phyloP scores from a whole-genome alignment of 495 filamentous ascomycete species.

The Pseudomonodictys pantanalensis region DNA sequence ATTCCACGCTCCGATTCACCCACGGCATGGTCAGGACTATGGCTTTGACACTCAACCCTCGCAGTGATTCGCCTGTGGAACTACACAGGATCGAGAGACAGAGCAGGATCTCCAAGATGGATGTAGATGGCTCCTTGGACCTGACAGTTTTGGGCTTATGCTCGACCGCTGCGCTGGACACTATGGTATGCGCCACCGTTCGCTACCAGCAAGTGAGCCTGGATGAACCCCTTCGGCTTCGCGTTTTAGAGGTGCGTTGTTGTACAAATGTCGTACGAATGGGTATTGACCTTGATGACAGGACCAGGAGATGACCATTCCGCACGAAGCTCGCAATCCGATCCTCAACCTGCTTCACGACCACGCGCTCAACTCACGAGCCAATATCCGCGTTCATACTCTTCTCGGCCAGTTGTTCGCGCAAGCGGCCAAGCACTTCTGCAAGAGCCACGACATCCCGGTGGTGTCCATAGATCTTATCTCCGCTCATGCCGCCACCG shows the following conservation, averaged over 20 bases:
- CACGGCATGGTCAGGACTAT: too few relatives aligned
- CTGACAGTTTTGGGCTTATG: neutral
- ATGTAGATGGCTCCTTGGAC: neutral
- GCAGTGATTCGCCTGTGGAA: neutral
- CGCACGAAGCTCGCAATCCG: neutral
- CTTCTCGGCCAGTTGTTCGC: slow-evolving; percentile 6
- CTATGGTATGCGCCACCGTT: neutral
- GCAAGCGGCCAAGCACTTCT: slow-evolving; percentile 1
- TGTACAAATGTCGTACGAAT: neutral
- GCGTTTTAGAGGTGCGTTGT: neutral
- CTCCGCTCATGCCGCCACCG: neutral
- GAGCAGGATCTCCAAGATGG: neutral
- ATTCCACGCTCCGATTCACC: too few relatives aligned
- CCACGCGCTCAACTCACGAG: neutral
- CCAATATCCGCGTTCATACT: neutral
- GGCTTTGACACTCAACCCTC: neutral
- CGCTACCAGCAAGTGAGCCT: neutral
- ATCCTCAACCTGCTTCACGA: neutral
- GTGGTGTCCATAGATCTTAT: slow-evolving; percentile 5
- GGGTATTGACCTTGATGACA: neutral
- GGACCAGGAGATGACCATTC: slow-evolving; percentile 5
- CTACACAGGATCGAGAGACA: neutral
- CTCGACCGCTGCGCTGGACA: neutral
- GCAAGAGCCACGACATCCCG: neutral
- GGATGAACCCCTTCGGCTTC: neutral